Conservation (phyloP, 345 rosid genomes). For the Moricandia moricandioides region DNA sequence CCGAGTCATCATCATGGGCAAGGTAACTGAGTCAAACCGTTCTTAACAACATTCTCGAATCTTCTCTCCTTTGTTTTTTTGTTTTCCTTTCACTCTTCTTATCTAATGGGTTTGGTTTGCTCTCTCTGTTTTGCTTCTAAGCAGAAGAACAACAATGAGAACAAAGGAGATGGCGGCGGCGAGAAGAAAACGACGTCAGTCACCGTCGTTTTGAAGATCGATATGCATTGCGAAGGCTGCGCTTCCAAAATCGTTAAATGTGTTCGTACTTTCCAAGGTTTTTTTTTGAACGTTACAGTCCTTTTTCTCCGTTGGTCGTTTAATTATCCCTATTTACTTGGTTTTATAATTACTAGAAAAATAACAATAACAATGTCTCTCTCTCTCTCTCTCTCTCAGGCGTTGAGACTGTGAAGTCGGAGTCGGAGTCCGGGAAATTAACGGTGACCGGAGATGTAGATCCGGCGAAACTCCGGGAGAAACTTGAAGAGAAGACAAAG, state of each 20-base stretch:
- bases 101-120: constrained; percentile 27
- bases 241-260: constrained; percentile 47
- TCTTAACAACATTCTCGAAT: neutral
- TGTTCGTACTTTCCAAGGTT: constrained; percentile 56
- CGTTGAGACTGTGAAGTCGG: constrained; percentile 68
- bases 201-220: constrained; percentile 60
- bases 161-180: constrained; percentile 28
- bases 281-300: constrained; percentile 15
- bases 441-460: constrained; percentile 73
- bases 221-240: constrained; percentile 91
- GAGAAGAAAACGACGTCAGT: constrained; percentile 31
- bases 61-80: neutral
- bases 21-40: constrained; percentile 31
- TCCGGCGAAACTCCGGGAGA: constrained; percentile 48
- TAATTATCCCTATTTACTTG: neutral
- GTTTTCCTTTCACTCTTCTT: neutral
- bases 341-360: neutral
- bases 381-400: constrained; percentile 39
- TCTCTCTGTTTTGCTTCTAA: constrained; percentile 31
- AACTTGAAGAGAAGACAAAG: constrained; percentile 52
- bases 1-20: constrained; percentile 31
- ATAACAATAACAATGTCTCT: neutral
- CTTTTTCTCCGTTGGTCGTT: neutral
- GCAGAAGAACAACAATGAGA: constrained; percentile 31
- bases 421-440: constrained; percentile 50